phyloP scores from a whole-genome alignment of 108 stramenopile species.

The Parietichytrium sp. region DNA sequence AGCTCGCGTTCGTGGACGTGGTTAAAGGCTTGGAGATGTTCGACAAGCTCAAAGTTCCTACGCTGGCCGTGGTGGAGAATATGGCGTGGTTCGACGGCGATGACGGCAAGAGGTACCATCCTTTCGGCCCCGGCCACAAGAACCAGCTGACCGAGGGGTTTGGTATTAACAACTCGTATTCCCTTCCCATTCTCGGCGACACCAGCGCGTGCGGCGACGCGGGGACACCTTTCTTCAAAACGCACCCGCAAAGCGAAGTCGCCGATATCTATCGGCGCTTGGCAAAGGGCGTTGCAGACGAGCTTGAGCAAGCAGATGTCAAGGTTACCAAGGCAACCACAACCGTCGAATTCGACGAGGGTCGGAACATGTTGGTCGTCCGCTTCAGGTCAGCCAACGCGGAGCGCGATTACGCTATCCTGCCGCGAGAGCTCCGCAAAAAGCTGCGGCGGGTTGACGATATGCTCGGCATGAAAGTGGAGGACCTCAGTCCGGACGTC shows the following conservation, averaged over 20 bases:
- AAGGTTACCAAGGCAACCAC: not conserved
- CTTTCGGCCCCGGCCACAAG: conserved; percentile 53
- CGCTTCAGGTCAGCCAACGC: not conserved
- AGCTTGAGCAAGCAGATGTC: not conserved
- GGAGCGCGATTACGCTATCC: not conserved
- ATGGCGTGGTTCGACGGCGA: conserved; percentile 76
- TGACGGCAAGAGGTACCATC: conserved; percentile 51
- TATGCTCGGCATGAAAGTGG: conserved; percentile 26
- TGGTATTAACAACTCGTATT: not conserved
- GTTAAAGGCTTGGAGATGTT: conserved; percentile 95
- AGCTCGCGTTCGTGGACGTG: conserved; percentile 86
- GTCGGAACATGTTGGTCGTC: not conserved
- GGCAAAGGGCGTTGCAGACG: not conserved
- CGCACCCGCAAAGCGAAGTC: not conserved
- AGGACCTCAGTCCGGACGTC: conserved; percentile 12
- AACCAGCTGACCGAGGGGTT: conserved; percentile 5
- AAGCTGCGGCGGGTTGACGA: conserved; percentile 18
- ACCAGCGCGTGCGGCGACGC: conserved; percentile 16
- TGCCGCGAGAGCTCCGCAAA: conserved; percentile 1
- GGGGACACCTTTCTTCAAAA: not conserved
- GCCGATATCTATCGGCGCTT: not conserved
- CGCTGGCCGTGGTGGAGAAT: conserved; percentile 94
- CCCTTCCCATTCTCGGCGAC: not conserved
- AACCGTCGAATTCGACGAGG: not conserved
- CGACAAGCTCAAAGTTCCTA: conserved; percentile 81